Conservation (phyloP, 1,139 yeast genomes). For the Pichia sp. region DNA sequence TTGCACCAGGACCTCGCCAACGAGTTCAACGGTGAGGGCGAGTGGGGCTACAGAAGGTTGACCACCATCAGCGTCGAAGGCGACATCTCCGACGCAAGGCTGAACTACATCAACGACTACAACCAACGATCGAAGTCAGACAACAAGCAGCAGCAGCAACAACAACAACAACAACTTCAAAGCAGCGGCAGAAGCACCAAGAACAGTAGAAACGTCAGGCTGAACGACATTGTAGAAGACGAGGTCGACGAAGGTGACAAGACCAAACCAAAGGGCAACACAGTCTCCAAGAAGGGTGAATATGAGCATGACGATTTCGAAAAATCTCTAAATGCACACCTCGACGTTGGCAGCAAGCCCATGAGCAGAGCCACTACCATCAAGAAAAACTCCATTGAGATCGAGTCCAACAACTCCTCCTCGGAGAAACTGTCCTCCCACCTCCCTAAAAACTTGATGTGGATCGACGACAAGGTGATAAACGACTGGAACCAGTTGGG, state of each 20-base stretch:
- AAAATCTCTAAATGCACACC: conserved; percentile 9
- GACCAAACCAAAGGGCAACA: conserved; percentile 15
- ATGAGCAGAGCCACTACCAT: conserved; percentile 33
- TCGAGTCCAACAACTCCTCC: conserved; percentile 31
- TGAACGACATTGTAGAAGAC: conserved; percentile 13
- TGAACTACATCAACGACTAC: conserved; percentile 9
- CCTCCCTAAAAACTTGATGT: conserved; percentile 71
- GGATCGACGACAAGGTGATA: conserved; percentile 71
- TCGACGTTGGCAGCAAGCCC: conserved; percentile 23
- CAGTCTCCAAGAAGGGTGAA: conserved; percentile 4
- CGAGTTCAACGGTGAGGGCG: conserved; percentile 70
- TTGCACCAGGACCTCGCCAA: conserved; percentile 81
- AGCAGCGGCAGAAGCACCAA: conserved; percentile 2
- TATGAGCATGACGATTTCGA: background rate
- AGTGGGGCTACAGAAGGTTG: conserved; percentile 91
- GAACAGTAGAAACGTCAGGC: conserved; percentile 8
- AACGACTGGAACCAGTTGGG: conserved; percentile 79
- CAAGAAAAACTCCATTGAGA: conserved; percentile 38
- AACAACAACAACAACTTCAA: no score
- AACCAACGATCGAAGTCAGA: conserved; percentile 5
- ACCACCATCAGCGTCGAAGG: conserved; percentile 89
- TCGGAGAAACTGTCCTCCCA: conserved; percentile 26
- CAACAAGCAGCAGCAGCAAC: conserved; percentile 3
- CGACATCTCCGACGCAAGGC: conserved; percentile 42
- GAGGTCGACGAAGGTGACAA: conserved; percentile 8